Evolutionary conservation across 495 filamentous ascomycete species (phyloP).

Genomic region (Talaromyces trachyspermus): DNA sequence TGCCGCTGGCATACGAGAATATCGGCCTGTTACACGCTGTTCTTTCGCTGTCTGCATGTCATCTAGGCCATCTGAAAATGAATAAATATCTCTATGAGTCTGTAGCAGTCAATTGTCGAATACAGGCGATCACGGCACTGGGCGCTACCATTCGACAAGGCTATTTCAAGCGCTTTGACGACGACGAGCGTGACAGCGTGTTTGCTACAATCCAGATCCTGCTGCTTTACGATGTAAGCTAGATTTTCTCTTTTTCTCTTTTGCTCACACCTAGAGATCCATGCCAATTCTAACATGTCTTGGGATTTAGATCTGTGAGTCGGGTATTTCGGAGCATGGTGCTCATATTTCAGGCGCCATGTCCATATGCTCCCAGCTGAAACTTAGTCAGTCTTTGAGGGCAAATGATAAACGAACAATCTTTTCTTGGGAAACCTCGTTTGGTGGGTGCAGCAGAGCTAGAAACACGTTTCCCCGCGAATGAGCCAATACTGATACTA

Average conservation of each 20-base stretch:
- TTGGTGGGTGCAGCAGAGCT: conserved; percentile 16
- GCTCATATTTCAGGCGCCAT: conserved; percentile 34
- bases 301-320: conserved; percentile 24
- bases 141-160: conserved; percentile 22
- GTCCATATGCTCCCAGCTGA: conserved; percentile 28
- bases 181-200: conserved; percentile 27
- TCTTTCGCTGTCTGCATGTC: conserved; percentile 28
- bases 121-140: conserved; percentile 29
- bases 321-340: conserved; percentile 29
- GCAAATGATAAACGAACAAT: conserved; percentile 22
- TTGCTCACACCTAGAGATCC: neutral
- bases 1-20: conserved; percentile 29
- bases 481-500: neutral
- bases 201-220: conserved; percentile 33
- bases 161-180: conserved; percentile 16
- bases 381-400: conserved; percentile 21
- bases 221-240: conserved; percentile 32
- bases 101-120: conserved; percentile 26
- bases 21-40: conserved; percentile 28
- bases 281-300: neutral
- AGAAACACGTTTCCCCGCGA: neutral
- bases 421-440: conserved; percentile 33
- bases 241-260: neutral
- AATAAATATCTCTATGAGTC: conserved; percentile 21
- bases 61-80: conserved; percentile 22